Evolutionary conservation across 2,329 filamentous ascomycete genomes (phyloP).

Genomic region (Eurotiales sp.): DNA sequence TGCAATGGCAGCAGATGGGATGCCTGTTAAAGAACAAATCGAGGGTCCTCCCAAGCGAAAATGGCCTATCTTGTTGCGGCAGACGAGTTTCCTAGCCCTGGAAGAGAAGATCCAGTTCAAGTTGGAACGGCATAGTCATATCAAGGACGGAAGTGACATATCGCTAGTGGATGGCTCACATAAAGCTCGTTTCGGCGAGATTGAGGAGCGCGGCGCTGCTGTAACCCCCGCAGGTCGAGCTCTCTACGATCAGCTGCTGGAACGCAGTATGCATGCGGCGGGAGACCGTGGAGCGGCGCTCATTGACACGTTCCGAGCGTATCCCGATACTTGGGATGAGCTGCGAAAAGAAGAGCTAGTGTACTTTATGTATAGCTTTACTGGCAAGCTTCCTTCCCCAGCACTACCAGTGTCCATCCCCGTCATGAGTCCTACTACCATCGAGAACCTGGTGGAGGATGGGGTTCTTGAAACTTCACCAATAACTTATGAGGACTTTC

Average conservation of each 20-base stretch:
- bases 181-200: no score
- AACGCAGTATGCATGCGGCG: constrained; percentile 19
- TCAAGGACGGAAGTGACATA: no score
- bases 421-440: background rate
- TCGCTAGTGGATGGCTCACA: no score
- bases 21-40: no score
- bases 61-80: no score
- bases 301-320: constrained; percentile 30
- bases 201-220: constrained; percentile 30
- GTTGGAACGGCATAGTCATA: no score
- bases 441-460: constrained; percentile 20
- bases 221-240: constrained; percentile 45
- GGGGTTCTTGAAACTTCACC: constrained; percentile 37
- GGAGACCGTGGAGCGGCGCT: constrained; percentile 22
- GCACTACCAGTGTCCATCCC: background rate
- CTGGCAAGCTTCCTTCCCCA: constrained; percentile 4
- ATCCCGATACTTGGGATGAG: constrained; percentile 42
- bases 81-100: no score
- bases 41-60: no score
- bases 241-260: constrained; percentile 47
- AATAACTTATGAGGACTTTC: constrained; percentile 54
- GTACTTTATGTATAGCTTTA: constrained; percentile 38
- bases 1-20: no score
- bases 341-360: constrained; percentile 36
- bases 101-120: no score